Percentiles rank a stretch among this genome's conserved stretches.
Evolutionary conservation across 1,284 basidiomycete species (phyloP).

Genomic region (Rhodotorula mucilaginosa): DNA sequence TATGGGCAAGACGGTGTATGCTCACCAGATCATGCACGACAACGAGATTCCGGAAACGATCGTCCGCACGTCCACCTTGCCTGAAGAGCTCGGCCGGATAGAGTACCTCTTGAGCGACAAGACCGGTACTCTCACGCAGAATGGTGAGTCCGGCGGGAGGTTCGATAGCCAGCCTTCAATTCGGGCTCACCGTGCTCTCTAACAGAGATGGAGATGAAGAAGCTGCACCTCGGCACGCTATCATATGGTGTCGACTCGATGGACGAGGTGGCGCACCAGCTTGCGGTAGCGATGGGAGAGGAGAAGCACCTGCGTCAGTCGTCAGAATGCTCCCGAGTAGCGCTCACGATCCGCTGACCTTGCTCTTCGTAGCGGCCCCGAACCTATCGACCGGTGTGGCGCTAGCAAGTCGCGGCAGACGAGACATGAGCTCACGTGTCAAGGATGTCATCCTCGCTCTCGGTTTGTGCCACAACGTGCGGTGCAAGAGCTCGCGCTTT

Average conservation of each 20-base stretch:
- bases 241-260: slow-evolving; percentile 94
- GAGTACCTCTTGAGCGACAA: slow-evolving; percentile 96
- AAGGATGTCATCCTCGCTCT: slow-evolving; percentile 89
- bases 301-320: slow-evolving; percentile 16
- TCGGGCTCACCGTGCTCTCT: background rate
- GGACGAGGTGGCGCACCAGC: slow-evolving; percentile 92
- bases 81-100: slow-evolving; percentile 93
- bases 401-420: slow-evolving; percentile 68
- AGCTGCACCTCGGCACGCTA: slow-evolving; percentile 97
- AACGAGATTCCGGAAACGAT: slow-evolving; percentile 90
- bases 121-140: slow-evolving; percentile 96
- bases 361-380: background rate
- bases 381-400: slow-evolving; percentile 65
- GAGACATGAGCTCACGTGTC: slow-evolving; percentile 94
- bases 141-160: slow-evolving; percentile 60
- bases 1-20: slow-evolving; percentile 99
- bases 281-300: slow-evolving; percentile 72
- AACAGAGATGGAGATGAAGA: slow-evolving; percentile 97
- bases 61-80: slow-evolving; percentile 92
- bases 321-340: background rate
- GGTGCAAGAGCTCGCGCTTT: slow-evolving; percentile 37
- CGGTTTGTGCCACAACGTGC: slow-evolving; percentile 92
- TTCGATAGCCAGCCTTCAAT: background rate
- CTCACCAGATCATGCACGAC: slow-evolving; percentile 91
- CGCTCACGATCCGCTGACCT: background rate